These are phyloP conservation scores for Nemania abortiva DNA, from an alignment of 2,329 filamentous ascomycete genomes.

Conservation along the genomic window DNA sequence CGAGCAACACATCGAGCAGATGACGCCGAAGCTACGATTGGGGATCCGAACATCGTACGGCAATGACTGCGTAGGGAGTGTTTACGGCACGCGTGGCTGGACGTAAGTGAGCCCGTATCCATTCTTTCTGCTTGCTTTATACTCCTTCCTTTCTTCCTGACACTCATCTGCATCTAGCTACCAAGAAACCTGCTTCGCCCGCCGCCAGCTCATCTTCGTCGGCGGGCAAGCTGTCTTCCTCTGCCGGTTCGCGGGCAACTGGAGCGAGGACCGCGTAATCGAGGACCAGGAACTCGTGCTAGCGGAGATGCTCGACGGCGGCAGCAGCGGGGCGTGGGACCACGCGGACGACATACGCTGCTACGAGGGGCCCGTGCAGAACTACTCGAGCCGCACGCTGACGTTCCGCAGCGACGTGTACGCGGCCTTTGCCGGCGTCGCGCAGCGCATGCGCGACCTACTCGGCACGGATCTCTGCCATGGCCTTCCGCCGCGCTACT, in stretches of 20 bases:
- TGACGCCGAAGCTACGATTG: constrained; percentile 19
- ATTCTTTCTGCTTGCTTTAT: background rate
- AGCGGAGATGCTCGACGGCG: constrained; percentile 12
- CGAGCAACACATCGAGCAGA: constrained; percentile 29
- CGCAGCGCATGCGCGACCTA: constrained; percentile 27
- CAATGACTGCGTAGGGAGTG: constrained; percentile 4
- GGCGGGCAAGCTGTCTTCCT: constrained; percentile 20
- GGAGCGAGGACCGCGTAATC: constrained; percentile 26
- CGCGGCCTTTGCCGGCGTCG: constrained; percentile 22
- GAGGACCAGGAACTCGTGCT: background rate
- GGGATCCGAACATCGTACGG: constrained; percentile 14
- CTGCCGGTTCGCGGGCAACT: constrained; percentile 16
- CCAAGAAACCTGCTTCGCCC: constrained; percentile 22
- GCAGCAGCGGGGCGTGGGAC: background rate
- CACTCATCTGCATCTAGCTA: background rate
- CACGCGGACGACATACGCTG: constrained; percentile 18
- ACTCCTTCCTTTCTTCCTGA: too few species aligned
- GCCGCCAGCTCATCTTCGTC: constrained; percentile 21
- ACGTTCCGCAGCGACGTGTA: constrained; percentile 20
- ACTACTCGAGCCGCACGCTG: constrained; percentile 23
- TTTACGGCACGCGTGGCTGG: constrained; percentile 25
- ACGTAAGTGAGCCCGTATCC: constrained; percentile 19
- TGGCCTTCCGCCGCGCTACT: constrained; percentile 28
- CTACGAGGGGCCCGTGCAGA: constrained; percentile 25
- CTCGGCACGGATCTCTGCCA: constrained; percentile 19